Evolutionary conservation across 108 stramenopile genomes (phyloP).

Genomic region (Cylindrotheca fusiformis): DNA sequence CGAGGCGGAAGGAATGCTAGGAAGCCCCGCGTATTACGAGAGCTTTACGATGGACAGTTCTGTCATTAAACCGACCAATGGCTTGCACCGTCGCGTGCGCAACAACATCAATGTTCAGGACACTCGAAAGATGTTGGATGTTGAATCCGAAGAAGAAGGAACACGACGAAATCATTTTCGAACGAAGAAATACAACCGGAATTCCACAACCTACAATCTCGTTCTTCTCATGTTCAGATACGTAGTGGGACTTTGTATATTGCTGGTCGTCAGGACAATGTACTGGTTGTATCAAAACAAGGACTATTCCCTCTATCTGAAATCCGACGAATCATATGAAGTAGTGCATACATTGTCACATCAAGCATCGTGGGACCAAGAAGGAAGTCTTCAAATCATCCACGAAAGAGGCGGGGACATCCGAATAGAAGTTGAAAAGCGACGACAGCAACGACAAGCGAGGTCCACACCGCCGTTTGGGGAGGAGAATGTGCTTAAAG

Average conservation of each 20-base stretch:
- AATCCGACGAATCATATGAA: background rate
- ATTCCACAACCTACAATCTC: background rate
- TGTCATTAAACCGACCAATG: background rate
- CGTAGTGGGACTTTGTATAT: background rate
- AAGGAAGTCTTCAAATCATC: background rate
- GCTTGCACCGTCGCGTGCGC: background rate
- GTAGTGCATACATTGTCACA: background rate
- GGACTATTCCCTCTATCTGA: background rate
- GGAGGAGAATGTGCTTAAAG: background rate
- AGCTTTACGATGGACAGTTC: conserved; percentile 3
- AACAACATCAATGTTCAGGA: background rate
- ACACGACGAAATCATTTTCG: conserved; percentile 5
- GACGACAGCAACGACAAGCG: background rate
- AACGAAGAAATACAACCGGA: background rate
- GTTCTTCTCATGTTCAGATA: background rate
- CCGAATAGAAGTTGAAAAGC: background rate
- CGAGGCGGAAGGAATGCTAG: conserved; percentile 15
- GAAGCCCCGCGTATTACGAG: conserved; percentile 7
- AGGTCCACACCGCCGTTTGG: background rate
- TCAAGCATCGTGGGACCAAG: background rate
- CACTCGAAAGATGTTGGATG: background rate
- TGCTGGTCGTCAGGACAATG: background rate
- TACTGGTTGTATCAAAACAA: background rate
- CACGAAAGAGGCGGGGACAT: background rate
- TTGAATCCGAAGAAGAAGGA: conserved; percentile 1